Evolutionary conservation across 2,329 filamentous ascomycete species (phyloP), one percentile per base, ranked within the genome.

Genomic region (Diplodia mutila): DNA sequence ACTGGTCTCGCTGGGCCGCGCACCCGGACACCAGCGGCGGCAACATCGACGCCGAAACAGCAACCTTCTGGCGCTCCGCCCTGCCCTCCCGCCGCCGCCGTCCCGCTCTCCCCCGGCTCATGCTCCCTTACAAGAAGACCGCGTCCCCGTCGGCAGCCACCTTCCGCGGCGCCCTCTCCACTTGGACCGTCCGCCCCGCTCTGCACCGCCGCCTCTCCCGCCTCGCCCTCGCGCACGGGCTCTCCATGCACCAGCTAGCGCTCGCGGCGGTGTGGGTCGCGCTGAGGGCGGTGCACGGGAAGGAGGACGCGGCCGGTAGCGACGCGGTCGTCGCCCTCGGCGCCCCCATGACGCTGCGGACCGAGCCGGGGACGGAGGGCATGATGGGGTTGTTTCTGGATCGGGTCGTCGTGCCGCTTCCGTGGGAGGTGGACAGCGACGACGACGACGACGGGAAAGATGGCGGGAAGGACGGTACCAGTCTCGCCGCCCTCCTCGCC

Each of bases 321-420:
- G n/a, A n/a, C 37, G 4, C 18, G 1, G 39, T 46, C 12, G n/a
- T 69, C 32, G 54, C 49, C n/a, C 55, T 69, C 55, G 61, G 61
- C 34, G 57, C 67, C 1, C 68, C 68, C 6, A 57, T 48, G 11
- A 59, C 63, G 5, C 52, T 66, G 37, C 68, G 68, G 16, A 46
- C 34, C 11, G 68, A 68, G 12, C 49, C 54, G 4, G 68, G 68
- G 6, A 68, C 67, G 14, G 61, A 63, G 18, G 27, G 46, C 18
- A 42, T 69, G 11, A 11, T 66, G 8, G 68, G 68, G 7, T 23
- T 68, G 18, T 57, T 69, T 4, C 55, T 69, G 14, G 68, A 69
- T 37, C 37, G 68, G 2, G 16, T 69, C 16, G 54, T 64, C 14
- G 53, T 69, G 21, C 37, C 25, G 23, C 6, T 65, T 2, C 37